A percentile compares a stretch with the other conserved stretches of the same genome.
These are phyloP conservation scores for Wickerhamomyces alni DNA, from an alignment of 805 yeast genomes.

Conservation along the genomic window DNA sequence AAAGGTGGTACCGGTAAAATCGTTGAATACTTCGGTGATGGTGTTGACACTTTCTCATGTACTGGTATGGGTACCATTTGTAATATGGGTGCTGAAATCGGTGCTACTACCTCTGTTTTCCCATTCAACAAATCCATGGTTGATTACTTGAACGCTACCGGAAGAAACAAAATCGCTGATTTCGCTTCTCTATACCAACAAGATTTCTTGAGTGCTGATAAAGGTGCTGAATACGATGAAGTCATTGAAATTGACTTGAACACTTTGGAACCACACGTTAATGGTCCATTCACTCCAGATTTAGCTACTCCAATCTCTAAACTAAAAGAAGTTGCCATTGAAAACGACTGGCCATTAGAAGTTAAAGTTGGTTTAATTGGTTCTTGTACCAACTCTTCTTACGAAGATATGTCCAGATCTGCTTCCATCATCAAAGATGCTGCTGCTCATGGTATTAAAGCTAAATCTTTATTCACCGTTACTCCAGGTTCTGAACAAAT, in stretches of 20 bases:
- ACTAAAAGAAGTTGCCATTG: conserved; percentile 75
- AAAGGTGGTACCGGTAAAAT: conserved; percentile 98
- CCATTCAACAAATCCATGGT: conserved; percentile 90
- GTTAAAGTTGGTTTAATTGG: conserved; percentile 95
- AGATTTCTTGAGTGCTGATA: conserved; percentile 77
- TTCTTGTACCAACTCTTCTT: conserved; percentile 97
- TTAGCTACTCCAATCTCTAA: conserved; percentile 91
- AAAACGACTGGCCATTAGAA: conserved; percentile 88
- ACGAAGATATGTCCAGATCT: conserved; percentile 97
- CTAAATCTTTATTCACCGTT: conserved; percentile 88
- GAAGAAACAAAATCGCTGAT: conserved; percentile 78
- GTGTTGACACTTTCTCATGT: conserved; percentile 87
- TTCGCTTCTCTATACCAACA: conserved; percentile 64
- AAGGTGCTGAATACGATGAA: conserved; percentile 91
- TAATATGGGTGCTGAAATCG: conserved; percentile 99
- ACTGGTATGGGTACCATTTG: conserved; percentile 99
- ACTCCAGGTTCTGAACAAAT: conserved; percentile 99
- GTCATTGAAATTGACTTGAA: conserved; percentile 84
- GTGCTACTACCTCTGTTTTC: conserved; percentile 97
- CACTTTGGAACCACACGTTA: conserved; percentile 90
- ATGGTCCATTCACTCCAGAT: conserved; percentile 99
- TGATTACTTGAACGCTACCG: conserved; percentile 81
- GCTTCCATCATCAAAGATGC: conserved; percentile 92
- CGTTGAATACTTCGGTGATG: conserved; percentile 95
- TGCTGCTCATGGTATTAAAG: conserved; percentile 80